Evolutionary conservation across 1,284 basidiomycete species (phyloP).

Genomic region (Moesziomyces sp.): DNA sequence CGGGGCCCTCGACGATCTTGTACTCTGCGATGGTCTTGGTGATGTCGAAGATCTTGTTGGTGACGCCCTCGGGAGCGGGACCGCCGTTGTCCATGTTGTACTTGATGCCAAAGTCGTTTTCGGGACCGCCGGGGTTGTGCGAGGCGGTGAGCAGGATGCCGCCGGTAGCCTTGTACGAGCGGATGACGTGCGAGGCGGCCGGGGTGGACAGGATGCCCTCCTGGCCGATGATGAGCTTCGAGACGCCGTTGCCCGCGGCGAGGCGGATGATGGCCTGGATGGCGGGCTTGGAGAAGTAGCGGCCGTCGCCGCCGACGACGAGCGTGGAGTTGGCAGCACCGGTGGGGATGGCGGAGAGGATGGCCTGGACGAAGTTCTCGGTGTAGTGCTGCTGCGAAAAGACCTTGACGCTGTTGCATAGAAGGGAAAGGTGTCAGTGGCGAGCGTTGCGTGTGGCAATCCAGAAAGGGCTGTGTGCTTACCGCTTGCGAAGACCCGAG

Average conservation of each 20-base stretch:
- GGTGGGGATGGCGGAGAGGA: conserved; percentile 87
- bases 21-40: conserved; percentile 88
- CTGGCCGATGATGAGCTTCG: conserved; percentile 71
- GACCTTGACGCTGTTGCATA: conserved; percentile 60
- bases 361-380: conserved; percentile 97
- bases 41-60: conserved; percentile 90
- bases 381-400: conserved; percentile 83
- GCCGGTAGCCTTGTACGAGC: conserved; percentile 93
- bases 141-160: conserved; percentile 97
- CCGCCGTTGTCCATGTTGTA: conserved; percentile 98
- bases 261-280: conserved; percentile 91
- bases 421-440: not conserved
- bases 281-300: conserved; percentile 89
- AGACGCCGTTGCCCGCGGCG: conserved; percentile 80
- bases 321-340: conserved; percentile 79
- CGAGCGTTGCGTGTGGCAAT: too few relatives aligned
- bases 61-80: conserved; percentile 93
- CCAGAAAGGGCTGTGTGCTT: not conserved
- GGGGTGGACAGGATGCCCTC: conserved; percentile 94
- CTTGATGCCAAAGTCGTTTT: conserved; percentile 99
- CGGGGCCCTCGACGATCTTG: conserved; percentile 82
- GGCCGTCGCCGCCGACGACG: conserved; percentile 96
- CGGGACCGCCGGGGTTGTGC: conserved; percentile 97
- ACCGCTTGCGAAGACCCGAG: conserved; percentile 65
- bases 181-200: conserved; percentile 93